Base-by-base conservation (phyloP, 2,329 filamentous ascomycete species). In the Calonectria crousiana region DNA sequence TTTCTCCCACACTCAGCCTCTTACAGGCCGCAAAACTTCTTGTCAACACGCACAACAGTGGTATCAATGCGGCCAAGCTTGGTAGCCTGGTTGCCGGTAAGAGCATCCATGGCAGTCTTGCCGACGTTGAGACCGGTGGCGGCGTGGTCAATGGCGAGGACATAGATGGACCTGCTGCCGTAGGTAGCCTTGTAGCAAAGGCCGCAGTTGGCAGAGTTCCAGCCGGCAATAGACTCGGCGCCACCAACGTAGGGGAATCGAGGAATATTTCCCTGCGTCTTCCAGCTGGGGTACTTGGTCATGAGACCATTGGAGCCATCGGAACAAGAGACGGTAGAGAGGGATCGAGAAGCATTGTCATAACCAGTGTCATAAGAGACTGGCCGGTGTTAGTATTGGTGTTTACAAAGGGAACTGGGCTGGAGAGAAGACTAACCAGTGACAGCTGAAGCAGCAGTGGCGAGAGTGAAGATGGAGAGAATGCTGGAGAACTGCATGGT, bases 351-450 rank as follows among this genome's bases (percentile, higher is more conserved):
- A 56, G 82, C 83, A 75, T 93, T 86, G 81, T 96, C 94, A 86
- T 95, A 97, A 81, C 89, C 91, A 23, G 86, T 85, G 85, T 96
- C 94, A 84, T 92, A 96, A 77, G 92, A 93, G 80, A 95, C 93
- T 83, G 81, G 6, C 44, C 18, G 51, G 20, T 60, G 71, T 81
- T 68, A 79, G 76, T 68, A 49, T 52, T 36, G 9, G 23, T 28
- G 23, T 20, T 52, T 13, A 14, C 32, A 13, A 26, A 56, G 18
- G 20, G 34, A 23, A 41, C 32, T 5, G 11, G 32, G 26, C 5
- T 9, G 23, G 11, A 44, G n/a, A 20, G 16, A 67, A 30, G 28
- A 76, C 78, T 67, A 78, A 85, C 84, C 83, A 62, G 81, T 80
- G 72, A 80, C 80, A 77, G 86, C 86, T 26, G 84, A 81, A 69